Conservation (phyloP, 2,329 filamentous ascomycete genomes). For the Fusarium udum region DNA sequence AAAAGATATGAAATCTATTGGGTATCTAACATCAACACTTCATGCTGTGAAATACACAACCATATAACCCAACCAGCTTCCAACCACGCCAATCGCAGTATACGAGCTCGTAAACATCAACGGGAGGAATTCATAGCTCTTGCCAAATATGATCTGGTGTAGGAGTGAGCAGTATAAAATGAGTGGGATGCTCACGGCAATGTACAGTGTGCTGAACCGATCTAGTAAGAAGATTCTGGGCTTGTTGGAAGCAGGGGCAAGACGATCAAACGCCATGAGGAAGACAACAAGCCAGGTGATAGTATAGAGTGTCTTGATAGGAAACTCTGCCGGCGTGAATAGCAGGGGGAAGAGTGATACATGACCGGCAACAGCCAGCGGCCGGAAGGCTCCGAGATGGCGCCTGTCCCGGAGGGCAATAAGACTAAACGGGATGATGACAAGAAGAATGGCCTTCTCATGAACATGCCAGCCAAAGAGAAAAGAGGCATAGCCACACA, state of each 20-base stretch:
- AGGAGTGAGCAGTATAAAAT: slow-evolving; percentile 88
- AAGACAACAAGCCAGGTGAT: slow-evolving; percentile 91
- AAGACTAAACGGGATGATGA: slow-evolving; percentile 94
- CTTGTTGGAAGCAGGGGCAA: slow-evolving; percentile 83
- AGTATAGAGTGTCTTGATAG: slow-evolving; percentile 92
- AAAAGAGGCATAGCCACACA: slow-evolving; percentile 96
- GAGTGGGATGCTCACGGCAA: slow-evolving; percentile 86
- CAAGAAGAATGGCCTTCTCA: slow-evolving; percentile 93
- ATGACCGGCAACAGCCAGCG: slow-evolving; percentile 90
- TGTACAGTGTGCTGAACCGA: slow-evolving; percentile 89
- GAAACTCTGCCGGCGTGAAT: slow-evolving; percentile 92
- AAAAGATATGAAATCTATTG: slow-evolving; percentile 26
- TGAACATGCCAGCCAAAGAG: slow-evolving; percentile 99
- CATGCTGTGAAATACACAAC: slow-evolving; percentile 83
- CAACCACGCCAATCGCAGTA: slow-evolving; percentile 91
- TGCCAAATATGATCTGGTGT: slow-evolving; percentile 85
- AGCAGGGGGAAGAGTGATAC: slow-evolving; percentile 94
- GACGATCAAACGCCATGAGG: slow-evolving; percentile 83
- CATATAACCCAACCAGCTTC: slow-evolving; percentile 94
- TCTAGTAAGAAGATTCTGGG: slow-evolving; percentile 90
- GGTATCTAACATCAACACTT: slow-evolving; percentile 38
- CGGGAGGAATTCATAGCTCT: slow-evolving; percentile 86
- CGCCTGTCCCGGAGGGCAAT: slow-evolving; percentile 90
- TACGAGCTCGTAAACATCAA: slow-evolving; percentile 98
- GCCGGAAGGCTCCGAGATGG: slow-evolving; percentile 90